These are phyloP conservation scores for Diophrys sp. DNA, from an alignment of 73 alveolate species.

Conservation along the genomic window DNA sequence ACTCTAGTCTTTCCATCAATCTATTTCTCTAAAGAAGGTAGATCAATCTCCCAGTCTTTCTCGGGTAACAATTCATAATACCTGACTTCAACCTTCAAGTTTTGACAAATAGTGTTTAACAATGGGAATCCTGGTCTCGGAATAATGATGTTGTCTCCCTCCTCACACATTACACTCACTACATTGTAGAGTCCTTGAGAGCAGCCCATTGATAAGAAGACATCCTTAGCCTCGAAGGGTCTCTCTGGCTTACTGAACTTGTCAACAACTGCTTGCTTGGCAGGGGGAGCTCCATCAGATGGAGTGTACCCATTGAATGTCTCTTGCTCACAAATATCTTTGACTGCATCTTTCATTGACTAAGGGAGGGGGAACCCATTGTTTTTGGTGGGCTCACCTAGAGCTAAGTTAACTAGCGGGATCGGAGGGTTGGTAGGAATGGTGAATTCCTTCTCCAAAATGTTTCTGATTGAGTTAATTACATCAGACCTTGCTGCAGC, in stretches of 20 bases:
- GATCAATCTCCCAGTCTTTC: slow-evolving; percentile 70
- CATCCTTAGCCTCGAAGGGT: slow-evolving; percentile 66
- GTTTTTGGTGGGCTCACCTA: slow-evolving; percentile 56
- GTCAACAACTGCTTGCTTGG: slow-evolving; percentile 43
- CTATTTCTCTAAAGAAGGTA: slow-evolving; percentile 38
- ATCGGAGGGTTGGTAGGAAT: slow-evolving; percentile 34
- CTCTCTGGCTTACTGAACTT: slow-evolving; percentile 43
- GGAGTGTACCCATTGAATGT: slow-evolving; percentile 51
- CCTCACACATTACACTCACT: slow-evolving; percentile 61
- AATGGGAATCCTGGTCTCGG: slow-evolving; percentile 88
- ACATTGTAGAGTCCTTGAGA: slow-evolving; percentile 69
- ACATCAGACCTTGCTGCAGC: slow-evolving; percentile 44
- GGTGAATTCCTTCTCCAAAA: slow-evolving; percentile 40
- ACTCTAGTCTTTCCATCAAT: slow-evolving; percentile 67
- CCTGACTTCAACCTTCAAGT: slow-evolving; percentile 52
- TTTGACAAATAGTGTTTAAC: slow-evolving; percentile 34
- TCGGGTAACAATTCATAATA: slow-evolving; percentile 72
- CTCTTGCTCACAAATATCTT: slow-evolving; percentile 32
- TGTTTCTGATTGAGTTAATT: slow-evolving; percentile 38
- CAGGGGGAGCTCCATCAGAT: slow-evolving; percentile 41
- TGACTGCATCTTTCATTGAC: slow-evolving; percentile 38
- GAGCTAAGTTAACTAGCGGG: slow-evolving; percentile 43
- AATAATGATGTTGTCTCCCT: slow-evolving; percentile 80
- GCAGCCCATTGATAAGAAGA: slow-evolving; percentile 72
- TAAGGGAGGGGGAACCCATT: slow-evolving; percentile 52